Percentiles rank a stretch among this genome's conserved stretches.
Conservation (phyloP, 345 rosid genomes). For the Heritiera littoralis region DNA sequence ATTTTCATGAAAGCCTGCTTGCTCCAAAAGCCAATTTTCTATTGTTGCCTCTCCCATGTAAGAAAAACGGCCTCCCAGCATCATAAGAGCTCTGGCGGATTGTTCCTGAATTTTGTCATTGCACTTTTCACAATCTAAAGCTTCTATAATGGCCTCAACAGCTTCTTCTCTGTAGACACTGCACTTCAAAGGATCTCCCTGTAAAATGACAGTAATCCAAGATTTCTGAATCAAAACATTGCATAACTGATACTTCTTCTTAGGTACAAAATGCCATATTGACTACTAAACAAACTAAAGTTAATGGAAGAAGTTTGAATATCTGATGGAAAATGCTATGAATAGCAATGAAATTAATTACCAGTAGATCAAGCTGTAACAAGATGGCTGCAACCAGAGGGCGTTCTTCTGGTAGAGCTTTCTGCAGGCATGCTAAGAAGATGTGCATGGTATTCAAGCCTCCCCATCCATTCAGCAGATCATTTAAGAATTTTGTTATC, state of each 20-base stretch:
- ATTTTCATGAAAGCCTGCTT: constrained; percentile 34
- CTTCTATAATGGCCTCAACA: constrained; percentile 44
- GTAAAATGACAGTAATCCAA: constrained; percentile 39
- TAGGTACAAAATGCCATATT: too few relatives aligned
- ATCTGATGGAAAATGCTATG: neutral
- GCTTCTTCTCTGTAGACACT: constrained; percentile 69
- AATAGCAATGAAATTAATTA: constrained; percentile 23
- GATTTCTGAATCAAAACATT: neutral
- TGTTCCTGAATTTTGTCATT: constrained; percentile 50
- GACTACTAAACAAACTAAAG: neutral
- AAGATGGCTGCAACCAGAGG: constrained; percentile 56
- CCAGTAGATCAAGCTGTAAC: constrained; percentile 68
- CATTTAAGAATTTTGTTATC: constrained; percentile 38
- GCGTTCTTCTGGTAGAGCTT: constrained; percentile 47
- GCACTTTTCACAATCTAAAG: constrained; percentile 41
- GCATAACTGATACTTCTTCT: neutral
- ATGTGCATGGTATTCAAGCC: constrained; percentile 60
- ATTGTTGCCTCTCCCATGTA: constrained; percentile 33
- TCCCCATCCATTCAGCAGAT: constrained; percentile 41
- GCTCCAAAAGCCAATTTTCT: constrained; percentile 48
- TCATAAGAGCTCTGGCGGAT: constrained; percentile 52
- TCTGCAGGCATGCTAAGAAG: constrained; percentile 48
- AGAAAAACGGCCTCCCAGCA: constrained; percentile 52
- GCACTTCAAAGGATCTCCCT: constrained; percentile 52
- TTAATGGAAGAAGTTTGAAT: constrained; percentile 6